Conservation (phyloP, 2,329 filamentous ascomycete genomes). For the Elsinoe perseae region DNA sequence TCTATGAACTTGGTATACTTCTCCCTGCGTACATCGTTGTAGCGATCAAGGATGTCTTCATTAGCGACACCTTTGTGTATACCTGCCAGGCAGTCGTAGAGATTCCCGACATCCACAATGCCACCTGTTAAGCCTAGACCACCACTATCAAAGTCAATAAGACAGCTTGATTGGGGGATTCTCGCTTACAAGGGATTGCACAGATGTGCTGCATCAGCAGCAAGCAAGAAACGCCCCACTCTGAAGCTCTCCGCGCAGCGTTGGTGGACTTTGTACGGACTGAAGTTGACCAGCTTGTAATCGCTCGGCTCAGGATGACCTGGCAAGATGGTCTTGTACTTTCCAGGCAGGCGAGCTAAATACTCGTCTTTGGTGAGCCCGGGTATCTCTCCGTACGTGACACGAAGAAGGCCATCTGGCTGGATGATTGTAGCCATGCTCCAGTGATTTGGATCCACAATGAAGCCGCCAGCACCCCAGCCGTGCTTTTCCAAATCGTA, state of each 20-base stretch:
- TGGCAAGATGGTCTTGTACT: slow-evolving; percentile 23
- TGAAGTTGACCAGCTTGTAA: slow-evolving; percentile 32
- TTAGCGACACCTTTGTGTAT: slow-evolving; percentile 20
- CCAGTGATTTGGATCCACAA: slow-evolving; percentile 32
- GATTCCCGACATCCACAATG: slow-evolving; percentile 24
- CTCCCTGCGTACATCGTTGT: slow-evolving; percentile 28
- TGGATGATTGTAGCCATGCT: slow-evolving; percentile 24
- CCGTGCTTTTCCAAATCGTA: slow-evolving; percentile 32
- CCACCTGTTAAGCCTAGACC: slow-evolving; percentile 24
- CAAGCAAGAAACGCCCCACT: slow-evolving; percentile 29
- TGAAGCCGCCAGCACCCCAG: slow-evolving; percentile 37
- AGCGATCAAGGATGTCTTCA: slow-evolving; percentile 30
- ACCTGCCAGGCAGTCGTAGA: slow-evolving; percentile 23
- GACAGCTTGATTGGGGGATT: neutral
- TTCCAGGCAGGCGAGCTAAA: slow-evolving; percentile 21
- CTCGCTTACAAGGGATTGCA: slow-evolving; percentile 21
- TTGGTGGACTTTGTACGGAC: slow-evolving; percentile 38
- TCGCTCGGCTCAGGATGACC: slow-evolving; percentile 22
- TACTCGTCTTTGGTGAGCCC: slow-evolving; percentile 24
- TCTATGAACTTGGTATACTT: neutral
- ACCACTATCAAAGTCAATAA: slow-evolving; percentile 12
- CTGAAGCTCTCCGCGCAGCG: slow-evolving; percentile 29
- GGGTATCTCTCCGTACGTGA: slow-evolving; percentile 34
- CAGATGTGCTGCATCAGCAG: slow-evolving; percentile 36
- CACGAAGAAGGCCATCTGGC: slow-evolving; percentile 33